Evolutionary conservation across 805 yeast genomes (phyloP), one percentile per base, ranked within the genome.

Genomic region (Saccharomycopsis javanensis): DNA sequence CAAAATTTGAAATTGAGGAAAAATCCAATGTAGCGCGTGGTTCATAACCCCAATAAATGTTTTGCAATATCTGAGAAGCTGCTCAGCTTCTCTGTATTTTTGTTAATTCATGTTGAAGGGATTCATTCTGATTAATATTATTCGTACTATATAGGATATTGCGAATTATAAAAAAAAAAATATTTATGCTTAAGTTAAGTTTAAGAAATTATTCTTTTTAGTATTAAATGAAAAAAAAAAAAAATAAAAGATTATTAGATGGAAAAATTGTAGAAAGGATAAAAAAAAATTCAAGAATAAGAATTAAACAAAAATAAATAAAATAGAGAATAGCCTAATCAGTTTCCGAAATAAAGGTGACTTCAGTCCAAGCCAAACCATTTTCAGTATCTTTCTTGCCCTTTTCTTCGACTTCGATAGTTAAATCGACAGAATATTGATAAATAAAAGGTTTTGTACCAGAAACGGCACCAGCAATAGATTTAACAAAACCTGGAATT

Each of bases 361-460:
- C 87, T 71, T 89, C 96, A 65, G 76, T 81, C 73, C 82, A 88
- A 30, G 82, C 87, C 58, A 79, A 67, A 51, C 96, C 95, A 46
- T 70, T 69, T 67, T 85, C 92, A 52, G 71, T 67, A 50, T 67
- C 67, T 55, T 66, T 67, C 51, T 71, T 68, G 31, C 75, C 77
- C 8, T 50, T 54, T 56, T 71, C 79, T 15, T 69, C 72, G 55
- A 74, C 65, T 61, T 71, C 75, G 60, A 87, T 73, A 5, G 74
- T 70, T 67, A 84, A 73, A 56, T 79, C 78, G 68, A 88, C 85
- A 69, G 85, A 80, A 74, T 81, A 94, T 74, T 94, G 98, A 72
- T 91, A 94, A 66, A 94, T 92, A 74, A 81, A 92, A n/a, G 99
- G 99, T 69, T 86, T 88, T 28, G 98, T 85, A 54, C 98, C 99